Base-by-base conservation (phyloP, 768 basidiomycete genomes). In the Pleurotus tuber-regium region DNA sequence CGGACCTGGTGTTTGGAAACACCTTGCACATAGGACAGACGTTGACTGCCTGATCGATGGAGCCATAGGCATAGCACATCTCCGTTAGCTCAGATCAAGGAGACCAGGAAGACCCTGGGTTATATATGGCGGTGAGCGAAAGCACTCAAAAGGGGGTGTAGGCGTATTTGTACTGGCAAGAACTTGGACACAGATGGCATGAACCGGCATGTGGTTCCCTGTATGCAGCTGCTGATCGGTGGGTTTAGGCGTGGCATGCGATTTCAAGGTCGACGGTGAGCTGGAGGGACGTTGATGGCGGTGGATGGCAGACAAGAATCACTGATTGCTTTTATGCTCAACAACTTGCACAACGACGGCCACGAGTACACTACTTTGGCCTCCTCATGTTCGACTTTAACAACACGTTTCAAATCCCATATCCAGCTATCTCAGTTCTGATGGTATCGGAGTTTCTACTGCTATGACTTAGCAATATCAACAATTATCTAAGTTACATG, bases 21-120 rank as follows among this genome's bases (percentile, higher is more conserved):
- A 89, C 86, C 73, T 82, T 87, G 79, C 89, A 91, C 87, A 92
- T 89, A 2, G 87, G 86, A 64, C 89, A 92, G 53, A 78, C 77
- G 52, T 76, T 76, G 40, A 79, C 79, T 19, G 81, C 77, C 68
- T 86, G 82, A 69, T 86, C 83, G 61, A 83, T 66, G 39, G 87
- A 86, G 61, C 84, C 84, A 53, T 81, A 74, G 50, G 76, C 77
- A 67, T 83, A 86, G 70, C 89, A 92, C 89, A 91, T 91, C 65
- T 70, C 55, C 25, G 52, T 54, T 57, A 64, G 56, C 50, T 60
- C 57, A n/a, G n/a, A n/a, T n/a, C 59, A 63, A 58, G 55, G 57
- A 54, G 59, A 60, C 56, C 29, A 39, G 50, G 38, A 26, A 55
- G 52, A 33, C 38, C 48, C 47, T 48, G 52, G 51, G 50, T 36